Percentiles rank a stretch among this genome's conserved stretches.
Conservation (phyloP, 2,329 filamentous ascomycete species). For the Pseudonectria buxi region DNA sequence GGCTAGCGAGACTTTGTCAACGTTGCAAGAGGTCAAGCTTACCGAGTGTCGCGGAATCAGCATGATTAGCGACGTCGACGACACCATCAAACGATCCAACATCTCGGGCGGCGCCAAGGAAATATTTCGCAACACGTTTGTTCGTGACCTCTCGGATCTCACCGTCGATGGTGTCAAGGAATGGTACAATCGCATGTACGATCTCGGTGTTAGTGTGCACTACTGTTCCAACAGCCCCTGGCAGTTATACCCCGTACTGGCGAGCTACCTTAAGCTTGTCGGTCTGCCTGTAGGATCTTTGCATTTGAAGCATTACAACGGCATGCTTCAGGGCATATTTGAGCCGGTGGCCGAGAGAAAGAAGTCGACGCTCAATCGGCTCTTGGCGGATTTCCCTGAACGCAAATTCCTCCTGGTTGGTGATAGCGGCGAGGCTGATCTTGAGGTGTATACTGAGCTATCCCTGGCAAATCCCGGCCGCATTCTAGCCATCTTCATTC, state of each 20-base stretch:
- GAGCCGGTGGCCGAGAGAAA: constrained; percentile 95
- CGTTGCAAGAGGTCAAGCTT: constrained; percentile 68
- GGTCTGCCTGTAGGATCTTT: constrained; percentile 83
- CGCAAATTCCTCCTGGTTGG: constrained; percentile 87
- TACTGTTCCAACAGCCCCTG: constrained; percentile 99
- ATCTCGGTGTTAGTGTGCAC: constrained; percentile 80
- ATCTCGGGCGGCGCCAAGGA: constrained; percentile 82
- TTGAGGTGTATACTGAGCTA: constrained; percentile 96
- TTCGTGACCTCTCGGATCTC: constrained; percentile 74
- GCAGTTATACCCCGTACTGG: constrained; percentile 89
- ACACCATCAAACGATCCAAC: constrained; percentile 93
- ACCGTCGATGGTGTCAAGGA: constrained; percentile 81
- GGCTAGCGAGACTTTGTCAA: constrained; percentile 77
- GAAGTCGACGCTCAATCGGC: constrained; percentile 76
- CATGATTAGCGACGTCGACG: constrained; percentile 94
- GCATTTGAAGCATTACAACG: constrained; percentile 91
- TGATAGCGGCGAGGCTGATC: constrained; percentile 91
- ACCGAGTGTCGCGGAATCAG: constrained; percentile 77
- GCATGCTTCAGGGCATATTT: constrained; percentile 96
- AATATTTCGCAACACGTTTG: constrained; percentile 94
- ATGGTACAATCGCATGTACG: constrained; percentile 75
- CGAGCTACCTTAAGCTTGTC: constrained; percentile 74
- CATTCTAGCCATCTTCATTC: constrained; percentile 83
- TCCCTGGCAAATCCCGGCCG: constrained; percentile 75
- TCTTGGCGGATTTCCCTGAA: constrained; percentile 83